Conservation (phyloP, 768 basidiomycete species). For the Pleurotus tuber-regium region DNA sequence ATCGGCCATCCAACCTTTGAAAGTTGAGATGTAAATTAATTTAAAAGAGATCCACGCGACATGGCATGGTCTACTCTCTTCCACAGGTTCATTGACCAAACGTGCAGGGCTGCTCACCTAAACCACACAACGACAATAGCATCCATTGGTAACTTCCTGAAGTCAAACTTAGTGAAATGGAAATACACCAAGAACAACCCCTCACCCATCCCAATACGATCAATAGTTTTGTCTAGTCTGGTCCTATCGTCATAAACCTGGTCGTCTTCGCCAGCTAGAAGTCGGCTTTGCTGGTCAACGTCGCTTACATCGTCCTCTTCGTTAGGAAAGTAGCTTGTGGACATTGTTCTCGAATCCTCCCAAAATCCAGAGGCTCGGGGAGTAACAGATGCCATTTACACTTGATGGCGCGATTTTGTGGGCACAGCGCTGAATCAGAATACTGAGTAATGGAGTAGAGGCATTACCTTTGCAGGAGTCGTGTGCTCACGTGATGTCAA, state of each 20-base stretch:
- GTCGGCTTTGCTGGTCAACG: slow-evolving; percentile 32
- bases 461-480: too few relatives aligned
- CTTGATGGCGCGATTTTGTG: slow-evolving; percentile 9
- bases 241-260: slow-evolving; percentile 42
- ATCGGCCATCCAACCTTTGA: slow-evolving; percentile 87
- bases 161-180: not conserved
- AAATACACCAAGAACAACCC: too few relatives aligned
- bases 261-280: slow-evolving; percentile 25
- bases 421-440: not conserved
- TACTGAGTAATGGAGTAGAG: too few relatives aligned
- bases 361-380: slow-evolving; percentile 52
- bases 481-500: not conserved
- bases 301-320: slow-evolving; percentile 33
- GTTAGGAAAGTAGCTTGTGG: slow-evolving; percentile 34
- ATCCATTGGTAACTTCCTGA: slow-evolving; percentile 77
- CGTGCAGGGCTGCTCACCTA: slow-evolving; percentile 53
- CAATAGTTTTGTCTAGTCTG: slow-evolving; percentile 82
- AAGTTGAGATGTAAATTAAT: slow-evolving; percentile 4
- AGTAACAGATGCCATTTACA: slow-evolving; percentile 36
- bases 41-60: not conserved
- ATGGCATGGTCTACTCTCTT: slow-evolving; percentile 5
- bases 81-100: not conserved
- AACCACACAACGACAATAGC: slow-evolving; percentile 79
- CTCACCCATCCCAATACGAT: slow-evolving; percentile 80
- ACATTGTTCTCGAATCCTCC: slow-evolving; percentile 32